Evolutionary conservation across 2,329 filamentous ascomycete genomes (phyloP).

Genomic region (Trichoderma sp.): DNA sequence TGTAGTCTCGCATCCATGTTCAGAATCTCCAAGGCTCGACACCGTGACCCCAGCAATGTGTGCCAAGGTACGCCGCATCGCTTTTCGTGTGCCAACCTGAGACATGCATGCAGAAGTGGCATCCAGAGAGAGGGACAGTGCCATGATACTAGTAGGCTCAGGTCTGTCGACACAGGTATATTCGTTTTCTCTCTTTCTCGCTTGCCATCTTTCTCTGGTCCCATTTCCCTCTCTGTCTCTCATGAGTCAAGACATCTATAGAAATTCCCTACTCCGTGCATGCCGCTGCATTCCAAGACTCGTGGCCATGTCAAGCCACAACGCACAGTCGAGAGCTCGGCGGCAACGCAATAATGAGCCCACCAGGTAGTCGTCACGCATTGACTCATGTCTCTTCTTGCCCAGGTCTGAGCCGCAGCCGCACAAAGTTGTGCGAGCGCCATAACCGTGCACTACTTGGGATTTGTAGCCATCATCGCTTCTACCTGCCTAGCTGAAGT

Average conservation of each 20-base stretch:
- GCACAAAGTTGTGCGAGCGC: constrained; percentile 11
- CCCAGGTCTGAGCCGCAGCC: constrained; percentile 5
- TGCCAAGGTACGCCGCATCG: constrained; percentile 7
- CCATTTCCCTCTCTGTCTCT: not conserved
- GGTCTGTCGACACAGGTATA: not conserved
- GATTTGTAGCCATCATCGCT: not conserved
- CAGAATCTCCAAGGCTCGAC: constrained; percentile 8
- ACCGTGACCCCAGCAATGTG: constrained; percentile 1
- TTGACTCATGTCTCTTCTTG: constrained; percentile 15
- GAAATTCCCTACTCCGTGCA: not conserved
- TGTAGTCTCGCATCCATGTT: not conserved
- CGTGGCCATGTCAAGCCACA: constrained; percentile 14
- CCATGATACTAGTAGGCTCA: constrained; percentile 10
- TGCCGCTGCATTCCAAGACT: not conserved
- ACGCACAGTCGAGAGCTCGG: not conserved
- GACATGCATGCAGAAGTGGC: constrained; percentile 21
- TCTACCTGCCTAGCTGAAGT: constrained; percentile 5
- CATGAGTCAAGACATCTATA: not conserved
- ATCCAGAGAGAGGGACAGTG: constrained; percentile 5
- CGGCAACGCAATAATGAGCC: not conserved
- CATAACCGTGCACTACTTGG: not conserved
- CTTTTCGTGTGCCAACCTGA: constrained; percentile 23
- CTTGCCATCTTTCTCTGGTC: not conserved
- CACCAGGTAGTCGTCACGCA: constrained; percentile 4
- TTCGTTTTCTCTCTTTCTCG: not conserved